Percentiles rank a stretch among this genome's conserved stretches.
Evolutionary conservation across 2,329 filamentous ascomycete genomes (phyloP).

Genomic region (Torrubiella hemipterigena): DNA sequence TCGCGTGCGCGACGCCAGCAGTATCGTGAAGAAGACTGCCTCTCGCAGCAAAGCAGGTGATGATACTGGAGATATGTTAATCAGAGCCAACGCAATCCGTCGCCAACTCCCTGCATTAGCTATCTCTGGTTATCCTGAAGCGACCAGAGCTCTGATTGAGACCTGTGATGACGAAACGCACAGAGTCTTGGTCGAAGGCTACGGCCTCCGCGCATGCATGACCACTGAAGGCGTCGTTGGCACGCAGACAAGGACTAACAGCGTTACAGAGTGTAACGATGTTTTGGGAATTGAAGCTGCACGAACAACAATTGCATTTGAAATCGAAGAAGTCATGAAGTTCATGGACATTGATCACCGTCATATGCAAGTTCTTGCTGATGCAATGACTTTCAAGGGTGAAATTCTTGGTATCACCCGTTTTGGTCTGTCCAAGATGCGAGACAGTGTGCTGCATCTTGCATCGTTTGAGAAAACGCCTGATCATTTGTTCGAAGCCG

Average conservation of each 20-base stretch:
- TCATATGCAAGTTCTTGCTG: conserved; percentile 93
- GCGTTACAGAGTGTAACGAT: conserved; percentile 76
- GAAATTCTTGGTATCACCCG: conserved; percentile 94
- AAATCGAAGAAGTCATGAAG: conserved; percentile 83
- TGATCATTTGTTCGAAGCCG: conserved; percentile 92
- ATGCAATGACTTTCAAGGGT: conserved; percentile 98
- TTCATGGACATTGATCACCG: conserved; percentile 94
- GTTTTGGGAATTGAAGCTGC: conserved; percentile 94
- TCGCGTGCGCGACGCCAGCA: conserved; percentile 48
- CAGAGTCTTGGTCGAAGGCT: conserved; percentile 83
- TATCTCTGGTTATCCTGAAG: conserved; percentile 81
- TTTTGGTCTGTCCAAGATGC: conserved; percentile 92
- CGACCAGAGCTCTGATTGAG: conserved; percentile 78
- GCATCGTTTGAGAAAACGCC: conserved; percentile 97
- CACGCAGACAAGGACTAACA: conserved; percentile 64
- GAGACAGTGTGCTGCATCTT: conserved; percentile 84
- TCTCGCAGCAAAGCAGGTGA: conserved; percentile 32
- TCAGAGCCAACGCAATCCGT: conserved; percentile 76
- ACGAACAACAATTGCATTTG: conserved; percentile 72
- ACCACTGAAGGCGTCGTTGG: conserved; percentile 85
- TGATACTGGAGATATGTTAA: conserved; percentile 41
- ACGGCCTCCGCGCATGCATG: conserved; percentile 82
- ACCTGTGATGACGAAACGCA: conserved; percentile 58
- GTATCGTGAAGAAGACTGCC: conserved; percentile 33
- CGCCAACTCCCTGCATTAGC: conserved; percentile 71